phyloP scores from a whole-genome alignment of 2,329 filamentous ascomycete species.

The Microdochium trichocladiopsis region DNA sequence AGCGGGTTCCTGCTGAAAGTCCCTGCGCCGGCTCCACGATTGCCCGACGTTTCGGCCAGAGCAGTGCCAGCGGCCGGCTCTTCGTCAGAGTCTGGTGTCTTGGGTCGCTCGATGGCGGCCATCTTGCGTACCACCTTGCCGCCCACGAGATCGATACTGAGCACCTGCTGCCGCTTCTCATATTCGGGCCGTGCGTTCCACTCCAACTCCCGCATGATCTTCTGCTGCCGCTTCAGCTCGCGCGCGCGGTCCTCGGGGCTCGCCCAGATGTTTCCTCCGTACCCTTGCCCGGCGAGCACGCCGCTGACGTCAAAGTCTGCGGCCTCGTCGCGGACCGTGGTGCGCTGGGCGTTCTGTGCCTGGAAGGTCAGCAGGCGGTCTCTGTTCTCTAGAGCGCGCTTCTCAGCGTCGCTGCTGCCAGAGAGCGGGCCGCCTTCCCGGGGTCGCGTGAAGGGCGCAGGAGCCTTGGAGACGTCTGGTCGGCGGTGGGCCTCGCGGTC shows the following conservation, averaged over 20 bases:
- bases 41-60: slow-evolving; percentile 25
- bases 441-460: slow-evolving; percentile 51
- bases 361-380: slow-evolving; percentile 79
- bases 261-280: slow-evolving; percentile 68
- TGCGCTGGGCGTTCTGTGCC: slow-evolving; percentile 76
- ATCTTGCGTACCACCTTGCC: slow-evolving; percentile 71
- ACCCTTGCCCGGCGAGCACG: slow-evolving; percentile 29
- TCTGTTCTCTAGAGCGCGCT: slow-evolving; percentile 67
- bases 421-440: slow-evolving; percentile 17
- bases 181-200: slow-evolving; percentile 81
- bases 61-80: slow-evolving; percentile 3
- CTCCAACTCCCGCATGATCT: slow-evolving; percentile 75
- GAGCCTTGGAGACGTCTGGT: slow-evolving; percentile 56
- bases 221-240: slow-evolving; percentile 81
- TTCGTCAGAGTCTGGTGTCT: slow-evolving; percentile 41
- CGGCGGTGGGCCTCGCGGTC: slow-evolving; percentile 66
- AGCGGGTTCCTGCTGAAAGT: slow-evolving; percentile 65
- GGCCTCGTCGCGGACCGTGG: slow-evolving; percentile 81
- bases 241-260: slow-evolving; percentile 74
- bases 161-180: slow-evolving; percentile 78
- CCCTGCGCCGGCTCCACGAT: slow-evolving; percentile 34
- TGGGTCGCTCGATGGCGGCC: slow-evolving; percentile 53
- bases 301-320: slow-evolving; percentile 49
- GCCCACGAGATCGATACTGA: slow-evolving; percentile 76
- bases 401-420: slow-evolving; percentile 47